Conservation (phyloP, 192 early-diverging fungal genomes). For the Linnemannia exigua region DNA sequence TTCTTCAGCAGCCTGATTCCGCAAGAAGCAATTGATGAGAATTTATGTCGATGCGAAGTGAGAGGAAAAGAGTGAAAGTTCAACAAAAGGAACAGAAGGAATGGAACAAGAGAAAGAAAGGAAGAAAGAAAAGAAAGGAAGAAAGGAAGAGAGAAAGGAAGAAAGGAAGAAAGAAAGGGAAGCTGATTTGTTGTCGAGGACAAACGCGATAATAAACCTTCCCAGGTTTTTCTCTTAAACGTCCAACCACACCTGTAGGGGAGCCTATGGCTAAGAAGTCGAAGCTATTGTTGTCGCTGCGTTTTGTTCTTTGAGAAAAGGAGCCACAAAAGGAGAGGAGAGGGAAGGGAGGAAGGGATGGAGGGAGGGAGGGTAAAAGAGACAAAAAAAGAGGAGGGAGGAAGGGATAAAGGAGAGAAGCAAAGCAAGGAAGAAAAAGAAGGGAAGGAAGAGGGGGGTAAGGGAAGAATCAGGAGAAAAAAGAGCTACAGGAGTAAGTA, state of each 20-base stretch:
- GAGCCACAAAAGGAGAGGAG: constrained; percentile 5
- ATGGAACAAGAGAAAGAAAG: not conserved
- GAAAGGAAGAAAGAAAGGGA: not conserved
- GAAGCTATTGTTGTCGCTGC: not conserved
- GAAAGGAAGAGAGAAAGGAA: not conserved
- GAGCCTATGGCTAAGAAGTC: not conserved
- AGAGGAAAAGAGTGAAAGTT: not conserved
- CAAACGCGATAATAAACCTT: constrained; percentile 13
- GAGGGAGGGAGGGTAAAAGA: not conserved
- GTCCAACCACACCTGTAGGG: constrained; percentile 4
- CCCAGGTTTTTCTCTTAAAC: not conserved
- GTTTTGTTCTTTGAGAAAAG: constrained; percentile 1
- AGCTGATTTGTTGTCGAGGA: not conserved
- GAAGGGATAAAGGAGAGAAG: not conserved
- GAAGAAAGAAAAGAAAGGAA: not conserved
- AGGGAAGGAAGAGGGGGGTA: not conserved
- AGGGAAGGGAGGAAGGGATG: not conserved
- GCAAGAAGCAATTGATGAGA: not conserved
- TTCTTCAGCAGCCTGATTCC: not conserved
- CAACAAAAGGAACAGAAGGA: not conserved
- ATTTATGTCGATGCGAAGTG: not conserved
- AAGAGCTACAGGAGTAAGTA: constrained; percentile 5
- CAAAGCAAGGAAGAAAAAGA: not conserved
- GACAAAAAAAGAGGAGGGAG: not conserved
- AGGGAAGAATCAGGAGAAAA: not conserved